These are phyloP conservation scores for Sparassis latifolia DNA, from an alignment of 1,284 basidiomycete genomes.

Conservation along the genomic window DNA sequence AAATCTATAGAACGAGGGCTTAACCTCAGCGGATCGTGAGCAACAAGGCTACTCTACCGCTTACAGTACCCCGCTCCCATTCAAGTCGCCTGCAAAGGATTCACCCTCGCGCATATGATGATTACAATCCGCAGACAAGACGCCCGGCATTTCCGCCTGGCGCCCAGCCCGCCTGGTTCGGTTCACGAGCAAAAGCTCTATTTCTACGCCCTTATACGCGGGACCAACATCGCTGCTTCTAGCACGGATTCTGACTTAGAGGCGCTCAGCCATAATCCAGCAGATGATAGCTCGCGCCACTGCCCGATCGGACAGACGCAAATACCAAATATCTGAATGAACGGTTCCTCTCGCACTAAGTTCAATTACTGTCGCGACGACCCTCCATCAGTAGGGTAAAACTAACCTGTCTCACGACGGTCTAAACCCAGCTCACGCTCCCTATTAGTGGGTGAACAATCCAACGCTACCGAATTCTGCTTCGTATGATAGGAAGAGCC, in stretches of 20 bases:
- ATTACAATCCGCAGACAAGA: constrained; percentile 44
- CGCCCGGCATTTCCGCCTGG: constrained; percentile 39
- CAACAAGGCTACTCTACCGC: constrained; percentile 55
- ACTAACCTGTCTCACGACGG: constrained; percentile 61
- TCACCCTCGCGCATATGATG: constrained; percentile 51
- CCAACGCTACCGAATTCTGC: constrained; percentile 48
- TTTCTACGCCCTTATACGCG: constrained; percentile 47
- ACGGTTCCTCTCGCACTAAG: constrained; percentile 61
- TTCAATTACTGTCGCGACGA: constrained; percentile 59
- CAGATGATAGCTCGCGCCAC: constrained; percentile 59
- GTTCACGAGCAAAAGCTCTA: constrained; percentile 53
- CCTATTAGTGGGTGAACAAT: constrained; percentile 60
- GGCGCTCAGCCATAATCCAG: constrained; percentile 65
- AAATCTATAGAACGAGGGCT: constrained; percentile 48
- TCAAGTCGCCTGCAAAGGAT: constrained; percentile 63
- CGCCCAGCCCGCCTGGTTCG: constrained; percentile 42
- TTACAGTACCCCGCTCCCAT: constrained; percentile 52
- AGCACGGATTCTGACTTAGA: constrained; percentile 62
- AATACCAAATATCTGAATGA: constrained; percentile 62
- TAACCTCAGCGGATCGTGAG: constrained; percentile 58
- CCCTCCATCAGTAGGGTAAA: constrained; percentile 60
- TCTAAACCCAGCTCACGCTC: constrained; percentile 59
- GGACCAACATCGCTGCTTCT: constrained; percentile 54
- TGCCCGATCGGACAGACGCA: constrained; percentile 56
- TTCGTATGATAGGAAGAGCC: constrained; percentile 47